A percentile compares a stretch with the other conserved stretches of the same genome.
Conservation (phyloP, 805 yeast genomes). For the Kluyveromyces siamensis region DNA sequence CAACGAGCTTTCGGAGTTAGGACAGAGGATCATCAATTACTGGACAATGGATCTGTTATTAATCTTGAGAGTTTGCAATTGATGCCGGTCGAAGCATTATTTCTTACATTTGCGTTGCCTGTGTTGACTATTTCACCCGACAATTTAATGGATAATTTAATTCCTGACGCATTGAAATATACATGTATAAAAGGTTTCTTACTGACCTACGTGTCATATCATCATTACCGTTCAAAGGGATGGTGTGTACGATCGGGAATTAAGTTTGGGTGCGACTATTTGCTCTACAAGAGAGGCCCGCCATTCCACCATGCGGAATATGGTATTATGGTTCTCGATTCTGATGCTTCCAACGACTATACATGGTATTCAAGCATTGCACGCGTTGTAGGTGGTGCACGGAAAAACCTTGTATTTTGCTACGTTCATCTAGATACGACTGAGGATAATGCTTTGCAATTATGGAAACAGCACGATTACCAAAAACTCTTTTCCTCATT, state of each 20-base stretch:
- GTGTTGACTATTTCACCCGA: conserved; percentile 31
- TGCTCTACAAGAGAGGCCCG: conserved; percentile 85
- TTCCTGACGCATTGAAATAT: conserved; percentile 10
- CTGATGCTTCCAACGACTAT: conserved; percentile 31
- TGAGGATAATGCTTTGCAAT: conserved; percentile 21
- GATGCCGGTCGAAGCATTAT: conserved; percentile 68
- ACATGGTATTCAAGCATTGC: conserved; percentile 60
- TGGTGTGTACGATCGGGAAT: conserved; percentile 94
- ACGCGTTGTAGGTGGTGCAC: conserved; percentile 82
- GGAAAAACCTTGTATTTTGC: conserved; percentile 62
- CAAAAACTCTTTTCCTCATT: conserved; percentile 28
- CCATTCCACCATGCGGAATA: conserved; percentile 93
- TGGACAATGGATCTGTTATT: conserved; percentile 19
- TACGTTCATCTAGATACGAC: conserved; percentile 50
- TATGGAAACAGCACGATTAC: conserved; percentile 13
- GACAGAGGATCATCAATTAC: conserved; percentile 31
- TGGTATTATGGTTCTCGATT: conserved; percentile 39
- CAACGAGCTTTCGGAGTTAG: conserved; percentile 13
- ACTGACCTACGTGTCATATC: conserved; percentile 62
- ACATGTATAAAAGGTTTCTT: conserved; percentile 34
- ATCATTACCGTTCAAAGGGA: conserved; percentile 78
- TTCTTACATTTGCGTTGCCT: conserved; percentile 51
- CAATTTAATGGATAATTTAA: conserved; percentile 10
- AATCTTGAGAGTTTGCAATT: conserved; percentile 44
- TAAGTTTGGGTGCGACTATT: conserved; percentile 82